Conservation (phyloP, 2,329 filamentous ascomycete genomes). For the Cryphonectria nitschkei region DNA sequence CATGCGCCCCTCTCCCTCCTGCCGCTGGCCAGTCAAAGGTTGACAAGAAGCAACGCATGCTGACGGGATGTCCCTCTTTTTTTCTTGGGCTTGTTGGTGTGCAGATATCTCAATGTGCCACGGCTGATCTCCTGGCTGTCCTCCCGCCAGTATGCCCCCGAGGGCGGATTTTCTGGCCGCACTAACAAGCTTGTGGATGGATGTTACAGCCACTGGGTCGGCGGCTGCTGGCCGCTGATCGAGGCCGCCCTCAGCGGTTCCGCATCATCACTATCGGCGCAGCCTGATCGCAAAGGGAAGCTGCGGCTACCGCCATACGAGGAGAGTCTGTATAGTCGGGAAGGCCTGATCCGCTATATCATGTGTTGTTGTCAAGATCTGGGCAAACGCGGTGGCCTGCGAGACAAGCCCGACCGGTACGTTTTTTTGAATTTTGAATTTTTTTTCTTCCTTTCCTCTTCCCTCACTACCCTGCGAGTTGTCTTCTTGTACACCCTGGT, state of each 20-base stretch:
- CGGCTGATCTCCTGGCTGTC: conserved; percentile 86
- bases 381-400: conserved; percentile 73
- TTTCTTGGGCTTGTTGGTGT: conserved; percentile 32
- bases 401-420: conserved; percentile 92
- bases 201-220: conserved; percentile 98
- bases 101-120: conserved; percentile 75
- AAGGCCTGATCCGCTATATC: conserved; percentile 87
- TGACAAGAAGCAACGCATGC: conserved; percentile 44
- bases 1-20: conserved; percentile 19
- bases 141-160: conserved; percentile 84
- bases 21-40: conserved; percentile 39
- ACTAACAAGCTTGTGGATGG: conserved; percentile 98
- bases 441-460: not conserved
- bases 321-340: conserved; percentile 72
- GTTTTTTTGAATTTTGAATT: conserved; percentile 40
- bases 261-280: conserved; percentile 34
- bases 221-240: conserved; percentile 89
- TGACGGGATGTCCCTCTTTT: conserved; percentile 34
- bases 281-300: conserved; percentile 30
- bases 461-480: not conserved
- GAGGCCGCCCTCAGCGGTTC: conserved; percentile 68
- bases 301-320: conserved; percentile 39
- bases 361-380: conserved; percentile 83
- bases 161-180: conserved; percentile 89
- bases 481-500: not conserved